Evolutionary conservation across 1,139 yeast species (phyloP).

Genomic region (Kodamaea ohmeri): DNA sequence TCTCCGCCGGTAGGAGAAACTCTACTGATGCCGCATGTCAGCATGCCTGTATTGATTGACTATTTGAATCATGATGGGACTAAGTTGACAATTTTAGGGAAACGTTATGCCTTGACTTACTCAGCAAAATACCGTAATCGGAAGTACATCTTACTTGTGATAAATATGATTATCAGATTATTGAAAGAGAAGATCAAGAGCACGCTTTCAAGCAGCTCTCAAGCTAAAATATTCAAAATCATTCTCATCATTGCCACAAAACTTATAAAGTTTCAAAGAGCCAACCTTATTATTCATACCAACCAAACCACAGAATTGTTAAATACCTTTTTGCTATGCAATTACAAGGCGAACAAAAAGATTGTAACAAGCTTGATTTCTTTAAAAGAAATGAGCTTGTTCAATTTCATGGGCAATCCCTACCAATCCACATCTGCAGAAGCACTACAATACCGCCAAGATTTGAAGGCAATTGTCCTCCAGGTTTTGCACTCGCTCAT

Average conservation of each 20-base stretch:
- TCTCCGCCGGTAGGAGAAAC: conserved; percentile 8
- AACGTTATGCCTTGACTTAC: conserved; percentile 13
- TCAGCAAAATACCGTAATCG: conserved; percentile 13
- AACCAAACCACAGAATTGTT: conserved; percentile 24
- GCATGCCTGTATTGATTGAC: conserved; percentile 11
- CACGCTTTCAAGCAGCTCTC: conserved; percentile 8
- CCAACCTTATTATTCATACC: conserved; percentile 25
- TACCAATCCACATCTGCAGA: neutral
- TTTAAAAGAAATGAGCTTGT: conserved; percentile 33
- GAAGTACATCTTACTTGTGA: conserved; percentile 16
- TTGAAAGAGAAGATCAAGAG: conserved; percentile 21
- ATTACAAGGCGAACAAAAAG: conserved; percentile 39
- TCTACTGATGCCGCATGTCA: neutral
- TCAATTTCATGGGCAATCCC: conserved; percentile 18
- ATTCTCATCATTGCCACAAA: conserved; percentile 32
- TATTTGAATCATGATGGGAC: conserved; percentile 18
- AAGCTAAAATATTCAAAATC: conserved; percentile 30
- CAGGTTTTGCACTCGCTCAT: conserved; percentile 27
- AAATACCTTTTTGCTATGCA: conserved; percentile 33
- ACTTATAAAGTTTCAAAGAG: conserved; percentile 28
- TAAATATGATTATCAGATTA: conserved; percentile 26
- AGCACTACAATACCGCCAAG: conserved; percentile 10
- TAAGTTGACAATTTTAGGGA: conserved; percentile 11
- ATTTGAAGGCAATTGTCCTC: conserved; percentile 10
- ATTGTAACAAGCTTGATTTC: conserved; percentile 33